These are phyloP conservation scores for Dothistroma pini DNA, from an alignment of 2,329 filamentous ascomycete genomes.

Conservation along the genomic window DNA sequence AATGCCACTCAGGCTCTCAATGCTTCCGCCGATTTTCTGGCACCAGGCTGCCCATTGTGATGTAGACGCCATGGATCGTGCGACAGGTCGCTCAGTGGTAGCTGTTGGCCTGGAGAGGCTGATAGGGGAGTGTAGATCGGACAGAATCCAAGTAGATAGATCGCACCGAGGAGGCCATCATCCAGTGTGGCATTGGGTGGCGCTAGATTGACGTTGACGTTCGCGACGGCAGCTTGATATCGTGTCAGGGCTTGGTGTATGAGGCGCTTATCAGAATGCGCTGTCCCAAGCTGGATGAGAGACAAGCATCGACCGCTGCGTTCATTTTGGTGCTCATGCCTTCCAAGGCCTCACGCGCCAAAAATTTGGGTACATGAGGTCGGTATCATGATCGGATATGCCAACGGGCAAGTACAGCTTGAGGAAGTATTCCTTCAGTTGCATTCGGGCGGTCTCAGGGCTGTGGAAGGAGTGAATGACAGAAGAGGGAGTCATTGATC, in stretches of 20 bases:
- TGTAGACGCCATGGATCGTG: no score
- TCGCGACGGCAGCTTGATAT: conserved; percentile 9
- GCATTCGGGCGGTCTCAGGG: conserved; percentile 4
- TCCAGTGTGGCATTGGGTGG: conserved; percentile 7
- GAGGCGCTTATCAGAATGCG: conserved; percentile 5
- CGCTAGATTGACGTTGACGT: conserved; percentile 6
- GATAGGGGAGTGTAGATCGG: conserved; percentile 5
- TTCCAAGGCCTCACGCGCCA: conserved; percentile 7
- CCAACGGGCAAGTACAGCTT: conserved; percentile 11
- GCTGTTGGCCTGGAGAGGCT: not conserved
- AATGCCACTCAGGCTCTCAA: not conserved
- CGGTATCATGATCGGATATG: conserved; percentile 9
- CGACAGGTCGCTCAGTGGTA: no score
- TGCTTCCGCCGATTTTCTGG: conserved; percentile 1
- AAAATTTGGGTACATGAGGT: conserved; percentile 14
- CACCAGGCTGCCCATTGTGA: conserved; percentile 8
- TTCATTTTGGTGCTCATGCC: conserved; percentile 2
- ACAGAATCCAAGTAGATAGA: conserved; percentile 9
- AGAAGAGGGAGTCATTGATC: not conserved
- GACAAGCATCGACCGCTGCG: conserved; percentile 8
- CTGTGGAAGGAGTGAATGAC: conserved; percentile 6
- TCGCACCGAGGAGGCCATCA: conserved; percentile 9
- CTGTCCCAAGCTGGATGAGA: conserved; percentile 7
- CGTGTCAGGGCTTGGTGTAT: conserved; percentile 6
- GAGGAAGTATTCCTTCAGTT: conserved; percentile 11